A percentile compares a stretch with the other conserved stretches of the same genome.
phyloP scores from a whole-genome alignment of 345 rosid species.

The Zanthoxylum bungeanum region DNA sequence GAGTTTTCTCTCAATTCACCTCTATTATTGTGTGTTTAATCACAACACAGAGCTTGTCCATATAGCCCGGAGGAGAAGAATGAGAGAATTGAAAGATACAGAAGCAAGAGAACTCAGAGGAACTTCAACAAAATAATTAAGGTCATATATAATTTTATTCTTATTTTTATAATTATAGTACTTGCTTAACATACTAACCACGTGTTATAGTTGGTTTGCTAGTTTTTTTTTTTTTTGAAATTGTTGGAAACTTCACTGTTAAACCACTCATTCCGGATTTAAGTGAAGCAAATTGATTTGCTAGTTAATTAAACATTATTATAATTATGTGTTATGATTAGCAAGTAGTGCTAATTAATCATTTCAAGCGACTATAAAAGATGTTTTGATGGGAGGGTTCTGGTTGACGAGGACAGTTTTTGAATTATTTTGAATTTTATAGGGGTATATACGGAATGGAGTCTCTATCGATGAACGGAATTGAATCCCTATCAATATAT shows the following conservation, averaged over 20 bases:
- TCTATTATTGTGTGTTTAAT: too few species aligned
- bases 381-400: not conserved
- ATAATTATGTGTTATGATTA: not conserved
- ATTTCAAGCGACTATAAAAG: not conserved
- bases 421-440: too few species aligned
- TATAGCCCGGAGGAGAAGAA: conserved; percentile 91
- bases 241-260: too few species aligned
- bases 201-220: not conserved
- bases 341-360: not conserved
- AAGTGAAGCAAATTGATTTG: too few species aligned
- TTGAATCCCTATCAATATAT: too few species aligned
- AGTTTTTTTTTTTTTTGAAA: too few species aligned
- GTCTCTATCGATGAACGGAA: too few species aligned
- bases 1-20: too few species aligned
- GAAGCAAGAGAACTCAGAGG: conserved; percentile 75
- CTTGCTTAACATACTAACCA: not conserved
- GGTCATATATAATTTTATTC: conserved; percentile 51
- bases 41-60: conserved; percentile 59
- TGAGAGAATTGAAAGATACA: conserved; percentile 80
- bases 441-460: too few species aligned
- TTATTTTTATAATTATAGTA: too few species aligned
- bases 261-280: too few species aligned
- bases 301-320: not conserved
- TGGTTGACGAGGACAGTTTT: too few species aligned
- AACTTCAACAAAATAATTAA: conserved; percentile 97